These are phyloP conservation scores for Cucumis variabilis DNA, from an alignment of 331 rosid species.

Conservation along the genomic window DNA sequence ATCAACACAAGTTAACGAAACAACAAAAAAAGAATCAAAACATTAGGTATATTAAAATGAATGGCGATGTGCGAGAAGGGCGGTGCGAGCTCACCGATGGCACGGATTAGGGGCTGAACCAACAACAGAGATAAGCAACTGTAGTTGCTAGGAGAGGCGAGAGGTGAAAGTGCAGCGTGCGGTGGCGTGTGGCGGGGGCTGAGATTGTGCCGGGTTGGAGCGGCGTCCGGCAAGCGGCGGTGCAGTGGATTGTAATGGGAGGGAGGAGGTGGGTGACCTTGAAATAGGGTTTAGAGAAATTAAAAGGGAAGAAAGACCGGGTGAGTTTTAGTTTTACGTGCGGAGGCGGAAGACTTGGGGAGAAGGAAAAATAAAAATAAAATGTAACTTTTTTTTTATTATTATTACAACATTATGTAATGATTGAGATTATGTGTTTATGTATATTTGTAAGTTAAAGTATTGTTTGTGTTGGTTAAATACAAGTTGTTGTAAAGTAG, in stretches of 20 bases:
- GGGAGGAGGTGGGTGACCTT: background rate
- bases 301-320: too few relatives aligned
- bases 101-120: background rate
- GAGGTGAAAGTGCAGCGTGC: background rate
- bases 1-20: background rate
- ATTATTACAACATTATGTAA: too few relatives aligned
- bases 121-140: slow-evolving; percentile 2
- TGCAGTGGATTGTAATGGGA: background rate
- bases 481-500: too few relatives aligned
- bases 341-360: background rate
- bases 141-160: background rate
- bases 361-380: too few relatives aligned
- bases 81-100: background rate
- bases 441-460: too few relatives aligned
- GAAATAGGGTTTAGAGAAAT: background rate
- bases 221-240: background rate
- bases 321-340: background rate
- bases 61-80: background rate
- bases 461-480: too few relatives aligned
- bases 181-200: background rate
- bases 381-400: too few relatives aligned
- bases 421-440: too few relatives aligned
- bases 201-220: background rate
- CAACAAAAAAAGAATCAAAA: background rate
- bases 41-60: background rate